These are phyloP conservation scores for Dioszegia hungarica DNA, from an alignment of 768 basidiomycete species.

Conservation along the genomic window DNA sequence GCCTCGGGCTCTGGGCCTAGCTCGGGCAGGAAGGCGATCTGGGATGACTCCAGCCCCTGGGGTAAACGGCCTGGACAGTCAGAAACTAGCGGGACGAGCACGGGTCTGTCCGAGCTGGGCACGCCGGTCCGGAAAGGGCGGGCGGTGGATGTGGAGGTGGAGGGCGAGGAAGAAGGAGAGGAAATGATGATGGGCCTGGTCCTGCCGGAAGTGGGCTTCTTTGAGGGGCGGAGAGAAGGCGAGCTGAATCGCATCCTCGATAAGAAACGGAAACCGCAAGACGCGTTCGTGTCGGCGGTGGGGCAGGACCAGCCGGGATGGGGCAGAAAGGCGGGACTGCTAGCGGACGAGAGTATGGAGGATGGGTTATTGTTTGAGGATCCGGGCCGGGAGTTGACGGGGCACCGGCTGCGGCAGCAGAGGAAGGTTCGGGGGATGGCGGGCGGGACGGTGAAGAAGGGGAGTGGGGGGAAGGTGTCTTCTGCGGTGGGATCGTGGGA, in stretches of 20 bases:
- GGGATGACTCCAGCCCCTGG: constrained; percentile 20
- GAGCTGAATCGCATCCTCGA: constrained; percentile 45
- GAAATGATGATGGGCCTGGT: constrained; percentile 42
- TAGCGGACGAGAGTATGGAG: constrained; percentile 40
- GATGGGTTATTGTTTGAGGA: constrained; percentile 45
- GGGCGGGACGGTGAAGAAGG: constrained; percentile 1
- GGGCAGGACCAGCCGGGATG: not conserved
- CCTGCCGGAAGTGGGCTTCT: constrained; percentile 37
- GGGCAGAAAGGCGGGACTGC: not conserved
- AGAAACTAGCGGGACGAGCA: constrained; percentile 33
- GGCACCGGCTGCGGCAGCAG: constrained; percentile 20
- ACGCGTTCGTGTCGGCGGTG: not conserved
- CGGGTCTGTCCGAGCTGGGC: constrained; percentile 12
- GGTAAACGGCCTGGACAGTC: constrained; percentile 8
- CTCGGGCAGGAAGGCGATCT: constrained; percentile 6
- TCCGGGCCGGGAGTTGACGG: constrained; percentile 34
- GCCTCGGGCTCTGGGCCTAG: constrained; percentile 5
- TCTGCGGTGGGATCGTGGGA: constrained; percentile 23
- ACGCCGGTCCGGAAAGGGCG: not conserved
- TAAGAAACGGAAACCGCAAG: constrained; percentile 38
- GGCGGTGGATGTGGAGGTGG: constrained; percentile 14
- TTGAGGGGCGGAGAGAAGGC: constrained; percentile 25
- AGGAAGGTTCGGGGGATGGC: constrained; percentile 5
- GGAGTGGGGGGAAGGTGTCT: constrained; percentile 1
- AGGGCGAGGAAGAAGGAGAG: constrained; percentile 29